Percentiles rank a stretch among this genome's conserved stretches.
These are phyloP conservation scores for Peterozyma toletana DNA, from an alignment of 805 yeast species.

Conservation along the genomic window DNA sequence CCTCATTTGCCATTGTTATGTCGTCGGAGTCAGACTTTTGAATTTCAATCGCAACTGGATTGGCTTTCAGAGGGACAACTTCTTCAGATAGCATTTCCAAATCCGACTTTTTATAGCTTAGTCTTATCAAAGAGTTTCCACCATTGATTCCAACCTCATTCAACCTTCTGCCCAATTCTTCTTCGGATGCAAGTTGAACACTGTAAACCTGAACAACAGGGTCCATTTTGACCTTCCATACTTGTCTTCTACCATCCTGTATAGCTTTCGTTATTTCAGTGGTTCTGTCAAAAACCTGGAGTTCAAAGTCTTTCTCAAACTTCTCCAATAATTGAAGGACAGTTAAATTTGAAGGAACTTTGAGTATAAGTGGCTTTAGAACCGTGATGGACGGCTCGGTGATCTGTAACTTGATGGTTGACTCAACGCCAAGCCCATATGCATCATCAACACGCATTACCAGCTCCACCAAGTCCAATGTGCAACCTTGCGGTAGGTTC, in stretches of 20 bases:
- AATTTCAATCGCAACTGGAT: background rate
- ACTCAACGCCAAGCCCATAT: constrained; percentile 1
- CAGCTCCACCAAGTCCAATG: constrained; percentile 20
- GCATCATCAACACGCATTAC: background rate
- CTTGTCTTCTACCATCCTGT: background rate
- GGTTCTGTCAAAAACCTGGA: constrained; percentile 8
- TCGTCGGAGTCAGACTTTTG: no score
- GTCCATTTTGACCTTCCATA: constrained; percentile 7
- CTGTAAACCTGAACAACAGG: constrained; percentile 19
- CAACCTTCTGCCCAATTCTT: constrained; percentile 15
- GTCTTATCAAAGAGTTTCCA: constrained; percentile 20
- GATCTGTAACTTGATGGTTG: constrained; percentile 17
- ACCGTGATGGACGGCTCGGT: constrained; percentile 12
- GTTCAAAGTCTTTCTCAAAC: constrained; percentile 9
- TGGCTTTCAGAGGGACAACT: background rate
- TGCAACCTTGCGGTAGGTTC: constrained; percentile 37
- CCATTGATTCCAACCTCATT: constrained; percentile 16
- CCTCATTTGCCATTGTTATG: no score
- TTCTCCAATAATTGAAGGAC: constrained; percentile 11
- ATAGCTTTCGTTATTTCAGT: background rate
- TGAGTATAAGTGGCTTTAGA: constrained; percentile 2
- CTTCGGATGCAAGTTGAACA: constrained; percentile 10
- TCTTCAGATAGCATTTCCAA: background rate
- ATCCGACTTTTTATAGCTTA: constrained; percentile 14
- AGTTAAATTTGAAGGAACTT: constrained; percentile 10